Evolutionary conservation across 345 rosid species (phyloP), one percentile per base, ranked within the genome.

Genomic region (Clarkia xantiana): DNA sequence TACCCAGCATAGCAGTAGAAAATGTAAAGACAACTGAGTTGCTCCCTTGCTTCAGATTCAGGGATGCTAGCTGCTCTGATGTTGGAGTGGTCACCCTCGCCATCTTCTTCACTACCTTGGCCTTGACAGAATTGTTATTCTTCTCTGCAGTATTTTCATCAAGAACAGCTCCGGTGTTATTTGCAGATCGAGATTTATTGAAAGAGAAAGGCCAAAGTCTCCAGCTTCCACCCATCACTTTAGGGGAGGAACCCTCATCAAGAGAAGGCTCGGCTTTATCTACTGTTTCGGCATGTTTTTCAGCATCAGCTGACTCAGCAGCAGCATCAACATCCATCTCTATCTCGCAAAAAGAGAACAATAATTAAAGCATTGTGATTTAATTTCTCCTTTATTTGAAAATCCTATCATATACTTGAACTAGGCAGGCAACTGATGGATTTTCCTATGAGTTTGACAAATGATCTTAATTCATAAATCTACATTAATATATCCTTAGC

Each of bases 1-100:
- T 73, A 61, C 98, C 96, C 47, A 86, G 76, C 95, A 91, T 80
- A 46, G 84, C 57, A 51, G 95, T 91, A 62, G 79, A 84, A 75
- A 91, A 86, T 43, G 90, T 81, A 65, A 91, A 91, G 64, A 74
- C 75, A 55, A 91, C 69, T 9, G 62, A 45, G 69, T 91, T 91
- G 60, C 75, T 67, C 41, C 95, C 98, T 47, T 82, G 84, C 69
- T 75, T 79, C 62, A 91, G 70, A 67, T 86, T 70, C 67, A 91
- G 66, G 14, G 82, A 84, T 22, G 87, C 78, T 67, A 91, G 67
- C 62, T 86, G 83, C 59, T 91, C 82, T 18, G 98, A 91, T 54
- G 94, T 86, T 23, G 98, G 98, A 46, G 76, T 74, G 16, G 58
- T 61, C 42, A 62, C 78, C 76, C 67, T 73, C 48, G 67, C 65